These are phyloP conservation scores for Ramaria sp. DNA, from an alignment of 768 basidiomycete species.

Conservation along the genomic window DNA sequence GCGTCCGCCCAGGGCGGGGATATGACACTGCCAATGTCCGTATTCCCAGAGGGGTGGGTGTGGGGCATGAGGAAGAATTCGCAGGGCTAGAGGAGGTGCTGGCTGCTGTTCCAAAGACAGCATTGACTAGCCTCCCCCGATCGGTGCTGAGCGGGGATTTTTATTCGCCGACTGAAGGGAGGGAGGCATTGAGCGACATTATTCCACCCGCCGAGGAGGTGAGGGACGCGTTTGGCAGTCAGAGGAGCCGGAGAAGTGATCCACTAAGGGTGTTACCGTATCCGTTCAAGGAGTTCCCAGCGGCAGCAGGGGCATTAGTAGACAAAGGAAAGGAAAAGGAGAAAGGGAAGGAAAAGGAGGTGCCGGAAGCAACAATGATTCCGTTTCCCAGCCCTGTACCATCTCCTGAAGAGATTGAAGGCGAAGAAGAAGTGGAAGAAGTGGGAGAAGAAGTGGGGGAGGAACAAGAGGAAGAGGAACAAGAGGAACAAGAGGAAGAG, in stretches of 20 bases:
- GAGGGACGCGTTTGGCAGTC: conserved; percentile 3
- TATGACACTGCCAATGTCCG: neutral
- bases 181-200: conserved; percentile 2
- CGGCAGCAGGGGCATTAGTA: neutral
- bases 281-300: conserved; percentile 9
- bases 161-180: neutral
- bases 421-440: conserved; percentile 26
- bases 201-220: neutral
- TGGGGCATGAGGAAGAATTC: neutral
- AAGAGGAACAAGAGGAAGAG: conserved; percentile 11
- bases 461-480: conserved; percentile 17
- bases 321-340: conserved; percentile 8
- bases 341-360: conserved; percentile 5
- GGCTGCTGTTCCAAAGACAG: neutral
- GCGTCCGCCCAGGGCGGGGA: neutral
- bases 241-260: conserved; percentile 4
- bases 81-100: conserved; percentile 4
- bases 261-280: conserved; percentile 6
- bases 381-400: conserved; percentile 57
- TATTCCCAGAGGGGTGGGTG: neutral
- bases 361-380: conserved; percentile 24
- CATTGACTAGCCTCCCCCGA: no score
- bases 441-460: conserved; percentile 17
- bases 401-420: conserved; percentile 37
- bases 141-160: neutral